Conservation (phyloP, 176 grass and related monocot species). For the Cenchrus fungigraminus region DNA sequence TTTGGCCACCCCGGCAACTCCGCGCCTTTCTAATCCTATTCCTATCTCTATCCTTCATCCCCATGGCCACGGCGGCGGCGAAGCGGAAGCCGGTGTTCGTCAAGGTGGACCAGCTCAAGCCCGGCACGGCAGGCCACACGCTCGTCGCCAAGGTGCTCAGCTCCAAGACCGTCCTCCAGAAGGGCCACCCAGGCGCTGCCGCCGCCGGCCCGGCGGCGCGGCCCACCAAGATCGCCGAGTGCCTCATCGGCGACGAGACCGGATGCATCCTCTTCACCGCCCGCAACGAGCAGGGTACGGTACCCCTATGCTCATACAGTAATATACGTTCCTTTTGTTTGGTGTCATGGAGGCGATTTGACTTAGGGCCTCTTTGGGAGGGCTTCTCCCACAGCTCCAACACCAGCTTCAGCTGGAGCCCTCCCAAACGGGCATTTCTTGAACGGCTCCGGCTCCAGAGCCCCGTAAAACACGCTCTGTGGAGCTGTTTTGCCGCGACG, state of each 20-base stretch:
- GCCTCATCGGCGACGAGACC: constrained; percentile 86
- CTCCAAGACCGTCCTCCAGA: constrained; percentile 68
- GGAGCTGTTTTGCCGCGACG: too few relatives aligned
- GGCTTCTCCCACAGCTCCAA: too few relatives aligned
- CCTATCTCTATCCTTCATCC: neutral
- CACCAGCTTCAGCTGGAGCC: too few relatives aligned
- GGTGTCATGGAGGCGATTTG: neutral
- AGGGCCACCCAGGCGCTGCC: constrained; percentile 52
- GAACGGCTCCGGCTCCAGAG: too few relatives aligned
- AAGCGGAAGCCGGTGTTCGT: constrained; percentile 79
- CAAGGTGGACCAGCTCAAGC: constrained; percentile 83
- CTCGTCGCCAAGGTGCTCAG: constrained; percentile 73
- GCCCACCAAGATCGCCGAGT: constrained; percentile 71
- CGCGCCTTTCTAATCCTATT: constrained; percentile 15
- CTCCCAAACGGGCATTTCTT: too few relatives aligned
- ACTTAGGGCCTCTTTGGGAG: neutral
- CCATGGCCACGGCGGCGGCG: constrained; percentile 50
- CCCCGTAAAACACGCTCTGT: too few relatives aligned
- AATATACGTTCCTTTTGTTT: neutral
- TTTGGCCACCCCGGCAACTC: constrained; percentile 23
- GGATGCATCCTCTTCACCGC: constrained; percentile 83
- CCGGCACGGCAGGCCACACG: constrained; percentile 70
- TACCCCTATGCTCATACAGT: constrained; percentile 9
- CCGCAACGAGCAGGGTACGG: constrained; percentile 78
- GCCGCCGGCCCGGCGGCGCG: constrained; percentile 33